Conservation (phyloP, 352 stramenopile species). For the Pythium brassicae region DNA sequence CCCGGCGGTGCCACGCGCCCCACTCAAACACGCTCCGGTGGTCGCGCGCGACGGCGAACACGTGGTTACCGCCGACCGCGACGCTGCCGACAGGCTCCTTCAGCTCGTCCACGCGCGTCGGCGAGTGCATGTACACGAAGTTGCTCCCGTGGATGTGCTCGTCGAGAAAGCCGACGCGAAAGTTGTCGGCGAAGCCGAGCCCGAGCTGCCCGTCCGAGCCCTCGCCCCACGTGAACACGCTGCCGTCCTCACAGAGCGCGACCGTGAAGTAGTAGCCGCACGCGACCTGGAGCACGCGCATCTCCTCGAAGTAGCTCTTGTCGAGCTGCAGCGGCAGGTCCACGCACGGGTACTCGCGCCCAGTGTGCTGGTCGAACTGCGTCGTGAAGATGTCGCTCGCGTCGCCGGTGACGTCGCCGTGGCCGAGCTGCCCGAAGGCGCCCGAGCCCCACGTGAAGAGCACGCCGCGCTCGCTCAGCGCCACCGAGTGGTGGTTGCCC, state of each 20-base stretch:
- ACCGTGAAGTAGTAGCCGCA: conserved; percentile 76
- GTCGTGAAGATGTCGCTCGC: conserved; percentile 53
- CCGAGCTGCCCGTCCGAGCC: conserved; percentile 71
- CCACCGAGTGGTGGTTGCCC: conserved; percentile 67
- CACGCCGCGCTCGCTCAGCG: conserved; percentile 42
- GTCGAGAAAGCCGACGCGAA: conserved; percentile 64
- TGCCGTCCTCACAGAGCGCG: conserved; percentile 64
- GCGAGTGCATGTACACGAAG: conserved; percentile 72
- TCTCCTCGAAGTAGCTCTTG: conserved; percentile 69
- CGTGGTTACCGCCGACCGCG: conserved; percentile 60
- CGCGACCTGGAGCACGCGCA: conserved; percentile 59
- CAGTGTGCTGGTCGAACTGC: conserved; percentile 66
- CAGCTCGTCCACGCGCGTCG: conserved; percentile 47
- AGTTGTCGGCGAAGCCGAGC: conserved; percentile 55
- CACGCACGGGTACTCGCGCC: conserved; percentile 58
- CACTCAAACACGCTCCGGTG: conserved; percentile 57
- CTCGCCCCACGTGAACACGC: conserved; percentile 69
- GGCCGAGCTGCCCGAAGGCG: conserved; percentile 63
- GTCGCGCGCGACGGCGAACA: conserved; percentile 52
- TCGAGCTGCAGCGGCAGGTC: conserved; percentile 69
- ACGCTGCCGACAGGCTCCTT: conserved; percentile 54
- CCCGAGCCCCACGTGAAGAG: conserved; percentile 75
- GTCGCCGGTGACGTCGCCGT: conserved; percentile 46
- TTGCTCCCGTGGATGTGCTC: conserved; percentile 65
- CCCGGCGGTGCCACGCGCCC: conserved; percentile 56